phyloP scores from a whole-genome alignment of 306 rosid genomes.

The Acacia crassicarpa region DNA sequence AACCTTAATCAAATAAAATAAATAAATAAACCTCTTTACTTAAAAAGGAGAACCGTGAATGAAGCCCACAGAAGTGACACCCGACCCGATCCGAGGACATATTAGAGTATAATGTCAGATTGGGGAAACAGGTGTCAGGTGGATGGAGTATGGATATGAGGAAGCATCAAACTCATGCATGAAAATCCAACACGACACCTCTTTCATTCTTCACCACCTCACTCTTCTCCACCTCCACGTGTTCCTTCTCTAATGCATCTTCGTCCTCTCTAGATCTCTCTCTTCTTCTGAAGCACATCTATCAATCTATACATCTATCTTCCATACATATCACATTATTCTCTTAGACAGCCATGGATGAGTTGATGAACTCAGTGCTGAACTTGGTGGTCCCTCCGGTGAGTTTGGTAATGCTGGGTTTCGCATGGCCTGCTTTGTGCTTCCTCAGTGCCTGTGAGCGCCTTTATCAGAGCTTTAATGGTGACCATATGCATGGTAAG shows the following conservation, averaged over 20 bases:
- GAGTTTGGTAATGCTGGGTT: constrained; percentile 64
- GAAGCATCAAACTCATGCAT: background rate
- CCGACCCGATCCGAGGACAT: background rate
- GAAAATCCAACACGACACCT: background rate
- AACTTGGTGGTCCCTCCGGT: constrained; percentile 77
- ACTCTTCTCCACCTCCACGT: background rate
- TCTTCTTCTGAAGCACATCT: background rate
- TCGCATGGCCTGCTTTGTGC: constrained; percentile 82
- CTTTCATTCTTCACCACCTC: background rate
- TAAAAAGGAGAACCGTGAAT: no score
- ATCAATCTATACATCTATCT: background rate
- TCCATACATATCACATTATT: background rate
- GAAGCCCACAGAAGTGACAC: no score
- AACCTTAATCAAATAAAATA: no score
- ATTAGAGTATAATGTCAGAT: background rate
- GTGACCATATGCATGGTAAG: constrained; percentile 61
- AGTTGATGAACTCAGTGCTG: constrained; percentile 53
- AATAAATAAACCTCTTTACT: no score
- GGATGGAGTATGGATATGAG: background rate
- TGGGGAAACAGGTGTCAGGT: background rate
- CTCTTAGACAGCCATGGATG: constrained; percentile 34
- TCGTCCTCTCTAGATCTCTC: background rate
- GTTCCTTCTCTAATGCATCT: background rate
- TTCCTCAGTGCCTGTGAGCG: constrained; percentile 73
- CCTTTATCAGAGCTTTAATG: constrained; percentile 45